phyloP scores from a whole-genome alignment of 1,139 yeast genomes.

The Lodderomyces theae region DNA sequence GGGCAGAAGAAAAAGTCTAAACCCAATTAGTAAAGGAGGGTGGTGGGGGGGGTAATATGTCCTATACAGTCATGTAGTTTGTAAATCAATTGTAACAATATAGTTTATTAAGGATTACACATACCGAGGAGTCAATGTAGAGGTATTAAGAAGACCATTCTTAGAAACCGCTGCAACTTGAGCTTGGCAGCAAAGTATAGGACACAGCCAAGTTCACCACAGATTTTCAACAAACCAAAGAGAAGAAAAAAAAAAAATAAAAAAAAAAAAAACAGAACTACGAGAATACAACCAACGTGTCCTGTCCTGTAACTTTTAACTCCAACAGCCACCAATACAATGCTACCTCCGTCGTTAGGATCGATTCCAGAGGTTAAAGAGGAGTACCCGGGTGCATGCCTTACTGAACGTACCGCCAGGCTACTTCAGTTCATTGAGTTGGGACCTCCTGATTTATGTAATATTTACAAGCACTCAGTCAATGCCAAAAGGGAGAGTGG shows the following conservation, averaged over 20 bases:
- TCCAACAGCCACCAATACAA: constrained; percentile 12
- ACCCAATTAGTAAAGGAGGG: constrained; percentile 8
- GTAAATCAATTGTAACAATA: constrained; percentile 1
- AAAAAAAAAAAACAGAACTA: constrained; percentile 5
- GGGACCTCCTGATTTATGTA: constrained; percentile 93
- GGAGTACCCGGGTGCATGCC: constrained; percentile 48
- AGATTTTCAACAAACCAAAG: neutral
- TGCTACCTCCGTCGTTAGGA: constrained; percentile 45
- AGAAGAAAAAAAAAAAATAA: neutral
- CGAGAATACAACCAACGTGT: constrained; percentile 1
- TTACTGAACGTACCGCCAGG: constrained; percentile 52
- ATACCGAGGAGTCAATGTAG: too few species aligned
- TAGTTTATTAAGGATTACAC: constrained; percentile 1
- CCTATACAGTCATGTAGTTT: neutral
- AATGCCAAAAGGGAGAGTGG: constrained; percentile 37
- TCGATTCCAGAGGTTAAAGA: constrained; percentile 54
- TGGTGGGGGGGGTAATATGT: too few species aligned
- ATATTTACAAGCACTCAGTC: constrained; percentile 49
- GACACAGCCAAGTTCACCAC: neutral
- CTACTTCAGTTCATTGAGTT: constrained; percentile 48
- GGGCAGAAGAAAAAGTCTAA: constrained; percentile 10
- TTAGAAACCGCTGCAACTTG: too few species aligned
- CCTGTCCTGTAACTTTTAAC: neutral
- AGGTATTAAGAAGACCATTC: too few species aligned
- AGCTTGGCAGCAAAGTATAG: too few species aligned